Conservation (phyloP, 78 protist species). For the Bodo saltans region DNA sequence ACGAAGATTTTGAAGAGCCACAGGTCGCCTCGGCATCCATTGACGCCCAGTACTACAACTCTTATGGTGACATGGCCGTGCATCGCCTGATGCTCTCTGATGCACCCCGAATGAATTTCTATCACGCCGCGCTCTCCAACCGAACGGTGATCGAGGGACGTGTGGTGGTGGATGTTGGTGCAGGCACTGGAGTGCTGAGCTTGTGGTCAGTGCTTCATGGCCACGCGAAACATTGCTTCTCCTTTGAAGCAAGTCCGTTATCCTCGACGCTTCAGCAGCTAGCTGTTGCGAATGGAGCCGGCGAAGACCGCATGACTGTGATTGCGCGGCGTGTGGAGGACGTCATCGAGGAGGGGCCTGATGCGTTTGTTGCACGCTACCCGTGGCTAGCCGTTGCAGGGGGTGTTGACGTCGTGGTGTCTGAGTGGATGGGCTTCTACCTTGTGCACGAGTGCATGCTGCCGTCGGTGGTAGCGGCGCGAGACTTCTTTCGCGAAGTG, state of each 20-base stretch:
- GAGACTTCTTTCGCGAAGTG: too few relatives aligned
- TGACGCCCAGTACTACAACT: constrained; percentile 41
- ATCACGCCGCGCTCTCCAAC: constrained; percentile 38
- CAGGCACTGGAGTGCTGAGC: constrained; percentile 45
- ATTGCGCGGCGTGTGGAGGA: neutral
- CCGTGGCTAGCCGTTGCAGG: neutral
- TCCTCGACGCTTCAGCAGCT: neutral
- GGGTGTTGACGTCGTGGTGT: constrained; percentile 51
- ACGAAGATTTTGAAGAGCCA: too few relatives aligned
- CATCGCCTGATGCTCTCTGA: constrained; percentile 58
- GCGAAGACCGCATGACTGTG: neutral
- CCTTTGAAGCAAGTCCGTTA: too few relatives aligned
- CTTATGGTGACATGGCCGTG: constrained; percentile 23
- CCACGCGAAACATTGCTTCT: too few relatives aligned
- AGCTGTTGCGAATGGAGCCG: neutral
- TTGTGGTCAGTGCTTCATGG: too few relatives aligned
- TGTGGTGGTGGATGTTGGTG: constrained; percentile 51
- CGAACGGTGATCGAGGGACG: constrained; percentile 17
- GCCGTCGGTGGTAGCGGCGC: constrained; percentile 33
- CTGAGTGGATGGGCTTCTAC: constrained; percentile 73
- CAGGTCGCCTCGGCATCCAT: neutral
- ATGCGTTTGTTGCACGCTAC: too few relatives aligned
- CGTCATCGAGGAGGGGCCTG: neutral
- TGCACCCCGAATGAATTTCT: constrained; percentile 40
- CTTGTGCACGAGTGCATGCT: constrained; percentile 58